Conservation (phyloP, 495 filamentous ascomycete genomes). For the Chaetomium tenue region DNA sequence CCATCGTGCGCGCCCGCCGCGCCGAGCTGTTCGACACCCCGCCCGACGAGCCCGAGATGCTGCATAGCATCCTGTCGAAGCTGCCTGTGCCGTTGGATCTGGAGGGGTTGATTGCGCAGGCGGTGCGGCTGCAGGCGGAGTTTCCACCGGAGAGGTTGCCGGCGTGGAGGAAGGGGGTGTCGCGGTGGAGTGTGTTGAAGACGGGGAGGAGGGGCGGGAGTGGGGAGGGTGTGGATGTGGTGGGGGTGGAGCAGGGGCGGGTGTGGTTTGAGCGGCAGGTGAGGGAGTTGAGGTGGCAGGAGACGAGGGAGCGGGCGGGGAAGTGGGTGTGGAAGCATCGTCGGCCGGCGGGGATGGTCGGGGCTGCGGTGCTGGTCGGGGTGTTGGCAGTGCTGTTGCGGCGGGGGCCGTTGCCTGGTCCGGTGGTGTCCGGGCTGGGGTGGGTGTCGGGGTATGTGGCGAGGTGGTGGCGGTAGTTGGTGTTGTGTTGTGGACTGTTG, state of each 20-base stretch:
- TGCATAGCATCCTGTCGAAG: slow-evolving; percentile 84
- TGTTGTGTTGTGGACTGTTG: not conserved
- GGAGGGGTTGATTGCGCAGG: slow-evolving; percentile 66
- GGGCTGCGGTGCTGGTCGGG: slow-evolving; percentile 63
- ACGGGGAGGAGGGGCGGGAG: slow-evolving; percentile 42
- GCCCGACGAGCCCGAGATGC: slow-evolving; percentile 86
- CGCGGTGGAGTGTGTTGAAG: slow-evolving; percentile 76
- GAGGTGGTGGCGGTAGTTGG: slow-evolving; percentile 23
- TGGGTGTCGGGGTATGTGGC: slow-evolving; percentile 23
- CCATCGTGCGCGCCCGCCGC: slow-evolving; percentile 76
- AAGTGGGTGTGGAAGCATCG: slow-evolving; percentile 59
- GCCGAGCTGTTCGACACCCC: slow-evolving; percentile 80
- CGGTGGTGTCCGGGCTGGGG: slow-evolving; percentile 28
- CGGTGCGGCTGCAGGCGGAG: slow-evolving; percentile 49
- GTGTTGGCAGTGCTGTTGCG: slow-evolving; percentile 49
- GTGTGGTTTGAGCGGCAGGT: slow-evolving; percentile 66
- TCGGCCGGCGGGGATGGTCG: slow-evolving; percentile 54
- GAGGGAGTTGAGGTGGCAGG: slow-evolving; percentile 60
- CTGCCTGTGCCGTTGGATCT: slow-evolving; percentile 81
- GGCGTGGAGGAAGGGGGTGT: slow-evolving; percentile 60
- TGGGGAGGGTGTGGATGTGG: not conserved
- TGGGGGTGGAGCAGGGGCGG: not conserved
- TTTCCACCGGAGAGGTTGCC: slow-evolving; percentile 76
- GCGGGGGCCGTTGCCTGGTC: slow-evolving; percentile 22
- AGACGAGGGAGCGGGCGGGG: slow-evolving; percentile 55